Conservation (phyloP, 228 moss, liverwort and hornwort genomes). For the Sphagnum fallax region DNA sequence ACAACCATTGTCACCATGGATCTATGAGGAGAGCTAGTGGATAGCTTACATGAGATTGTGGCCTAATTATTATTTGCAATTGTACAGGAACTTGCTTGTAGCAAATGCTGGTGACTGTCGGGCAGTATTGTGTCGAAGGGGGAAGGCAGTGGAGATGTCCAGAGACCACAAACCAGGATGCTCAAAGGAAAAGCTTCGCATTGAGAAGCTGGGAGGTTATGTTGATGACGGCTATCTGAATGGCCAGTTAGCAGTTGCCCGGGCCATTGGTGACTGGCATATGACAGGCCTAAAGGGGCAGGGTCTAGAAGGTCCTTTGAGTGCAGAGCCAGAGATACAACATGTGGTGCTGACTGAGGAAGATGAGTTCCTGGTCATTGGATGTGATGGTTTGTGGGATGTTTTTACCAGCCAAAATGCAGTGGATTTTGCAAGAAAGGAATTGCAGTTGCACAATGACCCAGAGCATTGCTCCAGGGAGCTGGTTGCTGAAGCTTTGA, state of each 20-base stretch:
- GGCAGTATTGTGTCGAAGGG: slow-evolving; percentile 79
- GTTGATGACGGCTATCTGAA: slow-evolving; percentile 91
- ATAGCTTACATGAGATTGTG: no score
- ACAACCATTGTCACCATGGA: no score
- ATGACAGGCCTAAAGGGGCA: slow-evolving; percentile 62
- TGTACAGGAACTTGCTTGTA: slow-evolving; percentile 74
- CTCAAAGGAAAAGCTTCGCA: slow-evolving; percentile 61
- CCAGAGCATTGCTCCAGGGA: slow-evolving; percentile 82
- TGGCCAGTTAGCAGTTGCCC: slow-evolving; percentile 79
- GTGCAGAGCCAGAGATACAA: slow-evolving; percentile 79
- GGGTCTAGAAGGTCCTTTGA: slow-evolving; percentile 64
- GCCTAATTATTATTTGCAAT: no score
- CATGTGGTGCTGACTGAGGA: slow-evolving; percentile 58
- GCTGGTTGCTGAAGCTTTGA: slow-evolving; percentile 69
- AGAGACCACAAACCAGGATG: slow-evolving; percentile 77
- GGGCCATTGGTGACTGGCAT: slow-evolving; percentile 95
- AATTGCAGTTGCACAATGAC: slow-evolving; percentile 79
- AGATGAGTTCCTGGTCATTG: slow-evolving; percentile 93
- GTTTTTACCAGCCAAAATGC: slow-evolving; percentile 89
- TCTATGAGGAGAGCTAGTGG: no score
- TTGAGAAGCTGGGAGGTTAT: slow-evolving; percentile 80
- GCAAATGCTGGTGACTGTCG: slow-evolving; percentile 98
- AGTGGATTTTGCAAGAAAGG: slow-evolving; percentile 79
- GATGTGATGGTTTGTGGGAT: slow-evolving; percentile 97
- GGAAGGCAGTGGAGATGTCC: slow-evolving; percentile 81